Percentiles rank a stretch among this genome's conserved stretches.
phyloP scores from a whole-genome alignment of 176 grass and related monocot genomes.

The Bromus sterilis region DNA sequence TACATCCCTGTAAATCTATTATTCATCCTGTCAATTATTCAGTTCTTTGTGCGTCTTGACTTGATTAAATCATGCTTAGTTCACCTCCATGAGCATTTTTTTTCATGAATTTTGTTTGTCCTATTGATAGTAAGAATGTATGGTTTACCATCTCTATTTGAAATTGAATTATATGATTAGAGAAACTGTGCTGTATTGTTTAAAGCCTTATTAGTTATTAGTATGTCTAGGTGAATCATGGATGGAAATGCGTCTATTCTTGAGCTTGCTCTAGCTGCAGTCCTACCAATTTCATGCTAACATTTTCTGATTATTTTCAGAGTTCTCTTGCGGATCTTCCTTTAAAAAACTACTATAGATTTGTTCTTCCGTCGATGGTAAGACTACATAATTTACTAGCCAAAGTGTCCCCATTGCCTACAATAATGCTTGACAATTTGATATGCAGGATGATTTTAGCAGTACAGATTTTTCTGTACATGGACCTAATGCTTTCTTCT shows the following conservation, averaged over 20 bases:
- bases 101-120: not conserved
- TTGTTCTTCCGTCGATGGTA: constrained; percentile 91
- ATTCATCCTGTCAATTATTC: not conserved
- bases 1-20: not conserved
- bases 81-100: not conserved
- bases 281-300: constrained; percentile 14
- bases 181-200: not conserved
- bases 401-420: not conserved
- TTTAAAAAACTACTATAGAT: constrained; percentile 97
- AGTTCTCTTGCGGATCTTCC: constrained; percentile 96
- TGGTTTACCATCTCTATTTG: constrained; percentile 4
- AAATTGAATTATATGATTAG: not conserved
- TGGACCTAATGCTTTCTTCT: constrained; percentile 93
- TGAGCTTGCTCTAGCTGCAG: not conserved
- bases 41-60: constrained; percentile 9
- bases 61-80: constrained; percentile 9
- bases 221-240: not conserved
- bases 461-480: constrained; percentile 69
- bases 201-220: not conserved
- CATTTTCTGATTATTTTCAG: constrained; percentile 51
- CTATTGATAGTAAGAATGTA: not conserved
- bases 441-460: constrained; percentile 86
- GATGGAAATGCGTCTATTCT: not conserved
- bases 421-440: constrained; percentile 19
- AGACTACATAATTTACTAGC: constrained; percentile 1